Evolutionary conservation across 2,329 filamentous ascomycete species (phyloP).

Genomic region (Xylaria sp.): DNA sequence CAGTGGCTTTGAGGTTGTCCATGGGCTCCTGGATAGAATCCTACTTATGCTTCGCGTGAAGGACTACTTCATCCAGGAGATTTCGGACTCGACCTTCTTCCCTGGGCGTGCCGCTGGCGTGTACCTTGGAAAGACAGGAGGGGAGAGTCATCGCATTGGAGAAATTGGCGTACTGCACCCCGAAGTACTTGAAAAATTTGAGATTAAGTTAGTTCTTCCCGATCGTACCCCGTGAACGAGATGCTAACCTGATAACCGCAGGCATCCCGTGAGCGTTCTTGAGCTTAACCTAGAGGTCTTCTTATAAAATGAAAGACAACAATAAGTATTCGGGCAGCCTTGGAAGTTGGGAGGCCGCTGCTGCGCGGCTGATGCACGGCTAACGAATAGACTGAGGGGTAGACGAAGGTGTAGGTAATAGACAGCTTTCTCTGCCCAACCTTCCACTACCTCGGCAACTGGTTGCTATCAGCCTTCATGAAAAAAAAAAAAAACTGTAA

Average conservation of each 20-base stretch:
- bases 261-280: conserved; percentile 80
- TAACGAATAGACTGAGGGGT: neutral
- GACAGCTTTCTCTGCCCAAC: neutral
- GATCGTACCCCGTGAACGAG: neutral
- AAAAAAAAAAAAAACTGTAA: neutral
- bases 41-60: conserved; percentile 86
- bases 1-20: conserved; percentile 92
- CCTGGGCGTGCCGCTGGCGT: conserved; percentile 86
- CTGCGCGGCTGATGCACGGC: neutral
- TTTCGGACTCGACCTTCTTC: conserved; percentile 91
- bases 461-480: neutral
- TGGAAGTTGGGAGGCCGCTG: neutral
- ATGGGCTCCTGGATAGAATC: conserved; percentile 89
- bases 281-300: conserved; percentile 96
- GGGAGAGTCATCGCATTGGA: conserved; percentile 79
- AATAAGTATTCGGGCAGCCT: neutral
- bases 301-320: conserved; percentile 61
- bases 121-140: conserved; percentile 66
- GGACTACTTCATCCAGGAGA: conserved; percentile 93
- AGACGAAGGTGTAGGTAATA: neutral
- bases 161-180: conserved; percentile 95
- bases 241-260: conserved; percentile 12
- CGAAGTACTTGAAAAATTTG: conserved; percentile 78
- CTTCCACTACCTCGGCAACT: neutral
- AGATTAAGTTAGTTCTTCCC: conserved; percentile 50